Base-by-base conservation (phyloP, 192 early-diverging fungal genomes). In the Dimargaris verticillata region DNA sequence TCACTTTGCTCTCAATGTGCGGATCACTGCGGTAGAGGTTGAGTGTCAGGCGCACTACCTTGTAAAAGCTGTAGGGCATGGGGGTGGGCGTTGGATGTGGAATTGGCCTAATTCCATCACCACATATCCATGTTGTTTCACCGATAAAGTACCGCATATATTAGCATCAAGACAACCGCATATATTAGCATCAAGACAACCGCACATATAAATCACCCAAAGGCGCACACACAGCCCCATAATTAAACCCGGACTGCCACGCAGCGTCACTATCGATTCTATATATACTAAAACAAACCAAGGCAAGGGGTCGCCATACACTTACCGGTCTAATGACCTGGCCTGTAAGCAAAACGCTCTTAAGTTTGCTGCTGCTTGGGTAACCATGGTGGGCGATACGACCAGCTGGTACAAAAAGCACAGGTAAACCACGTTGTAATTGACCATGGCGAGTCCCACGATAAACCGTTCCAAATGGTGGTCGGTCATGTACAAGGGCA, bases 401-500 rank as follows among this genome's bases (percentile, higher is more conserved):
- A 10, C 14, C 11, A 59, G n/a, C 11, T 20, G 26, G 13, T 59
- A 38, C 17, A 59, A n/a, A 2, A 10, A 22, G 18, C 57, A 59
- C 2, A 59, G 7, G 38, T 59, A 59, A 14, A 41, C 26, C 18
- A 59, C 42, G 43, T 61, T 28, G 46, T 49, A 61, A 11, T 18
- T 25, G 24, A 61, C 12, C 61, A 61, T 61, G 24, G 61, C 28
- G 44, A 61, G 24, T 0, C 61, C 61, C n/a, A 61, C 47, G 7
- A 48, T 38, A 61, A 61, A 61, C 24, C 29, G 49, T 5, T 48
- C 61, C 25, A 50, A 12, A n/a, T 61, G 45, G 46, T 61, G 17
- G 25, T 61, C 61, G 26, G 61, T 61, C 20, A 61, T 14, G 22
- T 49, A 61, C 18, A 61, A 25, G 3, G 61, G 61, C 15, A 61